Conservation (phyloP, 2,329 filamentous ascomycete genomes). For the Pseudohalonectria lignicola region DNA sequence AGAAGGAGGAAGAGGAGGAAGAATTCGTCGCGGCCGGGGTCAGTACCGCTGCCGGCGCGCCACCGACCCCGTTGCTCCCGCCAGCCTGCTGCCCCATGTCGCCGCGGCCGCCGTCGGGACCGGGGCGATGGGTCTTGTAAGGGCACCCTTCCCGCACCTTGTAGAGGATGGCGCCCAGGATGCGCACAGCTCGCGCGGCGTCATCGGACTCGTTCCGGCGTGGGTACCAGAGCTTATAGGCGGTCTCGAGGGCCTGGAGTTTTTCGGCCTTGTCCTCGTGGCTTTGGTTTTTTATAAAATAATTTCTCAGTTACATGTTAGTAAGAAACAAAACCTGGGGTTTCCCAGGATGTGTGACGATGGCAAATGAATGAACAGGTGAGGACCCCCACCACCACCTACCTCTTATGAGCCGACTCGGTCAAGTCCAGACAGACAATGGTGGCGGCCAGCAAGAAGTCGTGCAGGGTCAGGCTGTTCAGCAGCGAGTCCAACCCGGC, state of each 20-base stretch:
- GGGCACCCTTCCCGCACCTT: slow-evolving; percentile 25
- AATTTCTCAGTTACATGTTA: not conserved
- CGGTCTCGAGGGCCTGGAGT: slow-evolving; percentile 26
- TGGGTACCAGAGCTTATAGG: slow-evolving; percentile 31
- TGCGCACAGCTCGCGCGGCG: slow-evolving; percentile 32
- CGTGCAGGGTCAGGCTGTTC: slow-evolving; percentile 43
- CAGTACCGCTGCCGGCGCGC: no score
- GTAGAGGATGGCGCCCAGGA: slow-evolving; percentile 32
- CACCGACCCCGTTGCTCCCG: no score
- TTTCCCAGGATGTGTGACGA: no score
- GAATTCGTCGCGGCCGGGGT: no score
- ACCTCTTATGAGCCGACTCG: slow-evolving; percentile 14
- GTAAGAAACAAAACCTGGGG: no score
- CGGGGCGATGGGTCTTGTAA: no score
- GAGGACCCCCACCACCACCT: no score
- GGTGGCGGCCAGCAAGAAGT: slow-evolving; percentile 51
- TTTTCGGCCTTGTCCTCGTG: slow-evolving; percentile 16
- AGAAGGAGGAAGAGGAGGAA: no score
- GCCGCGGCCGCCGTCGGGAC: no score
- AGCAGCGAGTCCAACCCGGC: slow-evolving; percentile 42
- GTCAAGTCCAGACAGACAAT: slow-evolving; percentile 43
- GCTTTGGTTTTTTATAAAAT: no score
- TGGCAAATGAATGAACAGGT: no score
- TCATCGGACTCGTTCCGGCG: slow-evolving; percentile 26
- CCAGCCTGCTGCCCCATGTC: no score